phyloP scores from a whole-genome alignment of 2,329 filamentous ascomycete species.

The Geosmithia putterillii region DNA sequence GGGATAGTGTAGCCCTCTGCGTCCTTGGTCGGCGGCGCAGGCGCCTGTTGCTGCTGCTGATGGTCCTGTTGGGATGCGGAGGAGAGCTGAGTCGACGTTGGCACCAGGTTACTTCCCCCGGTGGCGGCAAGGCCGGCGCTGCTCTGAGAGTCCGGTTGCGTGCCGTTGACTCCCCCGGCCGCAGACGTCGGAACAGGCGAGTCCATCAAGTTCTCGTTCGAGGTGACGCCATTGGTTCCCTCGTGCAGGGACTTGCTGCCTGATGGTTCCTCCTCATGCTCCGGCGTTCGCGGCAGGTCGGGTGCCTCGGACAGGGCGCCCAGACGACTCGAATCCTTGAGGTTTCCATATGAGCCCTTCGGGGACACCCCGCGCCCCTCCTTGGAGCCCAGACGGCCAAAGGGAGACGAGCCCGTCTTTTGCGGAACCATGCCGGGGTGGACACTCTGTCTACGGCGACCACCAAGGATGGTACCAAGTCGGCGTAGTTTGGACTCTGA shows the following conservation, averaged over 20 bases:
- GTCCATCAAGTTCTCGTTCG: conserved; percentile 16
- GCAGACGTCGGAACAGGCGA: conserved; percentile 19
- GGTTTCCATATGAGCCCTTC: conserved; percentile 44
- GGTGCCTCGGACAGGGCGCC: conserved; percentile 46
- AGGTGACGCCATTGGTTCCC: conserved; percentile 30
- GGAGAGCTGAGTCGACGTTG: not conserved
- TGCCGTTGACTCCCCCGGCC: conserved; percentile 33
- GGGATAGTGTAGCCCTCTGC: conserved; percentile 69
- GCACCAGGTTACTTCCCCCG: not conserved
- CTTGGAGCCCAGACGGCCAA: conserved; percentile 55
- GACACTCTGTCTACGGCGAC: conserved; percentile 53
- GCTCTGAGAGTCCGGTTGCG: conserved; percentile 28
- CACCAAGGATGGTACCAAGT: conserved; percentile 55
- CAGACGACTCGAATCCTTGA: conserved; percentile 40
- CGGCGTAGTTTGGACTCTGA: conserved; percentile 45
- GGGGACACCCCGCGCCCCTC: conserved; percentile 39
- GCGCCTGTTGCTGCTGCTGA: not conserved
- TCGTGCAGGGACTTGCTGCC: conserved; percentile 20
- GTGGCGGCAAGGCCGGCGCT: conserved; percentile 27
- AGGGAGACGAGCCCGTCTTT: conserved; percentile 36
- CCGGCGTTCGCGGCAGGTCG: conserved; percentile 22
- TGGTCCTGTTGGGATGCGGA: not conserved
- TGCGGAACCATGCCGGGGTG: conserved; percentile 47
- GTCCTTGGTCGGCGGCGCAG: conserved; percentile 40
- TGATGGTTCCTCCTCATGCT: conserved; percentile 10